Percentiles rank a stretch among this genome's conserved stretches.
phyloP scores from a whole-genome alignment of 2,329 filamentous ascomycete species.

The Fusarium keratoplasticum region DNA sequence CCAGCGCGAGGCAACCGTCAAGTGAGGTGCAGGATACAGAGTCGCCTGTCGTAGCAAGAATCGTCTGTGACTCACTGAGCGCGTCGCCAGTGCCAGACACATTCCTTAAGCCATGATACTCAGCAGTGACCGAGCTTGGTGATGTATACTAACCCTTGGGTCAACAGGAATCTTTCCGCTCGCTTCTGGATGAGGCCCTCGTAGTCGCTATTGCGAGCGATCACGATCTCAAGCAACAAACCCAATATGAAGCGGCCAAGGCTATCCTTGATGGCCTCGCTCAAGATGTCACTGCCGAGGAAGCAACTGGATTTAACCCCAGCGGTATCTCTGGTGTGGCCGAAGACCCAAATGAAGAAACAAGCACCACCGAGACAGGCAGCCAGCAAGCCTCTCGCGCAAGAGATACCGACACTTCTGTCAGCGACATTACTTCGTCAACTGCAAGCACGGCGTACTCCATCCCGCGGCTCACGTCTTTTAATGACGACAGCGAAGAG shows the following conservation, averaged over 20 bases:
- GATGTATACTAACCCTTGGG: constrained; percentile 16
- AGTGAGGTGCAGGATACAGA: background rate
- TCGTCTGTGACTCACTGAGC: constrained; percentile 9
- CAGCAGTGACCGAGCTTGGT: background rate
- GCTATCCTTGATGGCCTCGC: constrained; percentile 74
- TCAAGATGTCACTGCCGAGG: constrained; percentile 71
- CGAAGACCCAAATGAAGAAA: constrained; percentile 41
- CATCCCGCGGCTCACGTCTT: constrained; percentile 48
- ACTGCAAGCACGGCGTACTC: constrained; percentile 33
- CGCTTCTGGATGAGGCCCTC: constrained; percentile 80
- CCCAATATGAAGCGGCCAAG: constrained; percentile 65
- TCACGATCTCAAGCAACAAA: constrained; percentile 69
- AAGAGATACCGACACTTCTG: constrained; percentile 46
- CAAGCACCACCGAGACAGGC: constrained; percentile 43
- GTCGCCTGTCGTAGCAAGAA: background rate
- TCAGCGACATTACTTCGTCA: constrained; percentile 41
- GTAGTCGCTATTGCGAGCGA: constrained; percentile 82
- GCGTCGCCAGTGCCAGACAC: background rate
- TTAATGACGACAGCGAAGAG: constrained; percentile 60
- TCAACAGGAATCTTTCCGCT: constrained; percentile 75
- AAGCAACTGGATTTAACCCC: constrained; percentile 81
- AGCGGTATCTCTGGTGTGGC: constrained; percentile 71
- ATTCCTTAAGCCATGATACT: background rate
- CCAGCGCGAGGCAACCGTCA: background rate
- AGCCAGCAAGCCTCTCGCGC: constrained; percentile 45